Evolutionary conservation across 2,329 filamentous ascomycete species (phyloP).

Genomic region (Talaromyces sp.): DNA sequence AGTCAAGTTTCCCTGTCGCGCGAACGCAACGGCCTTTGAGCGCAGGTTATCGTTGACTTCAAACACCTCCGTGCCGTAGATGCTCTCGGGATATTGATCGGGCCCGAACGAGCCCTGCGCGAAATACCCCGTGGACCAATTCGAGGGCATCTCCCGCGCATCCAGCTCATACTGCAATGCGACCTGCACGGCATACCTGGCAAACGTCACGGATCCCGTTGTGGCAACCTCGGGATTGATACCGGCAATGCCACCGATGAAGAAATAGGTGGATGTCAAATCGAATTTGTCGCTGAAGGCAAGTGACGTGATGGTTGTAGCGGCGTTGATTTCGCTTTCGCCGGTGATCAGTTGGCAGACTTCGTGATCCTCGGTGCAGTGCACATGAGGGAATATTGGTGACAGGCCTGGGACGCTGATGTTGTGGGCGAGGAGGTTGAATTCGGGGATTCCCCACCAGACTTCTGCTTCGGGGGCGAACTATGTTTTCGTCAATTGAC

Average conservation of each 20-base stretch:
- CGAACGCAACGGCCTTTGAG: constrained; percentile 49
- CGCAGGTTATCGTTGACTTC: constrained; percentile 59
- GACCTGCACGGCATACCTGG: constrained; percentile 66
- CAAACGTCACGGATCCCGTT: constrained; percentile 61
- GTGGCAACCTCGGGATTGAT: constrained; percentile 64
- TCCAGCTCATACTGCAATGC: constrained; percentile 73
- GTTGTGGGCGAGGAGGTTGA: constrained; percentile 53
- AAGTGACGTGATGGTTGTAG: constrained; percentile 59
- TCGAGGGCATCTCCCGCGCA: constrained; percentile 59
- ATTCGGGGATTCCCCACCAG: constrained; percentile 56
- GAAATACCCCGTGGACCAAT: constrained; percentile 65
- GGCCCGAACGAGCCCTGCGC: constrained; percentile 56
- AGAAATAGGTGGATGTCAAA: constrained; percentile 63
- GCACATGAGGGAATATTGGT: constrained; percentile 58
- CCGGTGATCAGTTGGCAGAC: constrained; percentile 67
- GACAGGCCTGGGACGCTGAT: constrained; percentile 59
- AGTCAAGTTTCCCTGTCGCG: constrained; percentile 48
- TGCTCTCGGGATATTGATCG: constrained; percentile 51
- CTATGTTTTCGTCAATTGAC: constrained; percentile 33
- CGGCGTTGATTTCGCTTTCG: constrained; percentile 70
- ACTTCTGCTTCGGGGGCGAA: constrained; percentile 57
- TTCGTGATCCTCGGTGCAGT: constrained; percentile 56
- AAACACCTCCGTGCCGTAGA: constrained; percentile 67
- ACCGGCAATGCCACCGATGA: constrained; percentile 69
- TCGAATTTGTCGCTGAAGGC: constrained; percentile 60